Base-by-base conservation (phyloP, 306 rosid species). In the Vachellia pachyceras region DNA sequence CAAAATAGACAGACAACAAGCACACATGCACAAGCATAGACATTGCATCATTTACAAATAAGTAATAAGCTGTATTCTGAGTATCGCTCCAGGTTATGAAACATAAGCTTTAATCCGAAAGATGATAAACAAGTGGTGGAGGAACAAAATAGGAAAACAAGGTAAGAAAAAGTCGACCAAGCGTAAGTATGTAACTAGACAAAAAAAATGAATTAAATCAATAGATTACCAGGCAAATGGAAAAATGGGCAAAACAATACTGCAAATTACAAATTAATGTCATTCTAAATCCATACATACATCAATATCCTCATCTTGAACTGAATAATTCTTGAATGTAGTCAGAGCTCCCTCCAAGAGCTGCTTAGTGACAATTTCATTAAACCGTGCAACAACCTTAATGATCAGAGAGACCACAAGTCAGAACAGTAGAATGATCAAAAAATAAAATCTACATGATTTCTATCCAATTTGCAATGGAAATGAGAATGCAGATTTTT, bases 311-410 rank as follows among this genome's bases (percentile, higher is more conserved):
- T 95, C 98, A 39, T 93, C 99, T 83, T 79, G 83, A 74, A 93
- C 94, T 3, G 91, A 87, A 78, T 90, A 95, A 77, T 88, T 88
- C 80, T 86, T 86, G 90, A 93, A 93, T 68, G 98, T 85, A 73
- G 87, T 67, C 88, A 95, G 87, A 69, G 99, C 99, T 68, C 99
- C 99, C 83, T 95, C 98, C 58, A 95, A 81, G 77, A 93, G 94
- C 33, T 66, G 93, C 84, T 83, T 95, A 39, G 98, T 95, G 69
- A 95, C 58, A 3, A 93, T 90, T 88, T 95, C 99, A 85, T 93
- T 95, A 84, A 95, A 95, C 81, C 98, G 91, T 3, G 98, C 96
- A 50, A 93, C 97, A 81, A 93, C 99, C 99, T 95, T 85, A 82
- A 77, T 80, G 55, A 44, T 49, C 57, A 82, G 36, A n/a, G n/a